phyloP scores from a whole-genome alignment of 1,284 basidiomycete species.

The Spongiforma sp. region DNA sequence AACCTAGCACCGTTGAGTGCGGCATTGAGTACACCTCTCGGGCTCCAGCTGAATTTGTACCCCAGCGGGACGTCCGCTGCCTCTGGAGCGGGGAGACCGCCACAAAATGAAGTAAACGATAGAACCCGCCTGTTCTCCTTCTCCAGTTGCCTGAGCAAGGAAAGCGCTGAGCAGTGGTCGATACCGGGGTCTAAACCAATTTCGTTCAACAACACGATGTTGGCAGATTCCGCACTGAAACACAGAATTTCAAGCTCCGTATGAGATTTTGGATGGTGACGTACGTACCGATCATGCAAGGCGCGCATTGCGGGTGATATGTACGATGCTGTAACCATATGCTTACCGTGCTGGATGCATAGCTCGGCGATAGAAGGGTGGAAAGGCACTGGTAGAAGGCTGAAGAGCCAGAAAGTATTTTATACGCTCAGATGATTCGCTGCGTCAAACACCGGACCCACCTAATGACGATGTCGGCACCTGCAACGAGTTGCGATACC shows the following conservation, averaged over 20 bases:
- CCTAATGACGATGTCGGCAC: slow-evolving; percentile 74
- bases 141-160: slow-evolving; percentile 67
- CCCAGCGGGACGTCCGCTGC: slow-evolving; percentile 70
- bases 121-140: slow-evolving; percentile 65
- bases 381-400: slow-evolving; percentile 81
- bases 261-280: not conserved
- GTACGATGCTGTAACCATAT: slow-evolving; percentile 94
- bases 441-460: slow-evolving; percentile 38
- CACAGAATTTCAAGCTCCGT: not conserved
- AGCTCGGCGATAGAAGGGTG: slow-evolving; percentile 79
- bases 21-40: slow-evolving; percentile 86
- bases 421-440: not conserved
- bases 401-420: slow-evolving; percentile 34
- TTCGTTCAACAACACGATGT: slow-evolving; percentile 88
- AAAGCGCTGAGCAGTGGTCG: slow-evolving; percentile 91
- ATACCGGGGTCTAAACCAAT: slow-evolving; percentile 97
- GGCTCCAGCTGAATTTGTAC: slow-evolving; percentile 98
- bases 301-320: slow-evolving; percentile 82
- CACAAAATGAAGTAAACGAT: slow-evolving; percentile 93
- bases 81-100: slow-evolving; percentile 88
- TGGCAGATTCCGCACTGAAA: slow-evolving; percentile 65
- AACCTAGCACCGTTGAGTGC: slow-evolving; percentile 82
- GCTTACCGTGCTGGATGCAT: slow-evolving; percentile 76
- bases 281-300: slow-evolving; percentile 64
- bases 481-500: slow-evolving; percentile 59